These are phyloP conservation scores for Alisma plantagoaquatica DNA, from an alignment of 106 monocot genomes.

Conservation along the genomic window DNA sequence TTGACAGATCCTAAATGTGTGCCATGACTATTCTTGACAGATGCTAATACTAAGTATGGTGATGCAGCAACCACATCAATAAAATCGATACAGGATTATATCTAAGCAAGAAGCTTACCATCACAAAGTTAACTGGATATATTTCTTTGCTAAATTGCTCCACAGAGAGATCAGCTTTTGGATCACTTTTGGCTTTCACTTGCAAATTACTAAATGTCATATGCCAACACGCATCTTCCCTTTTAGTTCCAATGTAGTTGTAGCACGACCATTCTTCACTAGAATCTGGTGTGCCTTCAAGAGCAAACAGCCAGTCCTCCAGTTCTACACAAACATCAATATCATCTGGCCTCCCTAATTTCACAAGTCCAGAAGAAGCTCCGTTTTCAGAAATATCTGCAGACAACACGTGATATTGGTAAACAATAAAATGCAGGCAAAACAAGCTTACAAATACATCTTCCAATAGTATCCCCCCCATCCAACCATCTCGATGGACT, in stretches of 20 bases:
- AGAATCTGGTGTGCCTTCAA: constrained; percentile 75
- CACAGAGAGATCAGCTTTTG: too few species aligned
- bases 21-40: too few species aligned
- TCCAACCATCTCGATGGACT: too few species aligned
- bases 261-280: constrained; percentile 19
- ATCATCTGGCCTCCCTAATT: constrained; percentile 90
- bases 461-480: too few species aligned
- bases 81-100: too few species aligned
- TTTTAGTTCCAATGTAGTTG: constrained; percentile 23
- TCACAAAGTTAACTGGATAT: constrained; percentile 62
- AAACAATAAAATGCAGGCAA: background rate
- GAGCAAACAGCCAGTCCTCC: constrained; percentile 93
- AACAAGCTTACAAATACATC: background rate
- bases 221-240: constrained; percentile 93
- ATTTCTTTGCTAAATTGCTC: too few species aligned
- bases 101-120: constrained; percentile 25
- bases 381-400: constrained; percentile 32
- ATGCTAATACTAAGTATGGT: too few species aligned
- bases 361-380: constrained; percentile 27
- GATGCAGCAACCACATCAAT: too few species aligned
- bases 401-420: constrained; percentile 4
- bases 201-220: constrained; percentile 62
- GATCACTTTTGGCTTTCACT: constrained; percentile 52
- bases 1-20: too few species aligned
- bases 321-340: constrained; percentile 74